A percentile compares a stretch with the other conserved stretches of the same genome.
phyloP scores from a whole-genome alignment of 768 basidiomycete species.

The Leccinum barrowsii region DNA sequence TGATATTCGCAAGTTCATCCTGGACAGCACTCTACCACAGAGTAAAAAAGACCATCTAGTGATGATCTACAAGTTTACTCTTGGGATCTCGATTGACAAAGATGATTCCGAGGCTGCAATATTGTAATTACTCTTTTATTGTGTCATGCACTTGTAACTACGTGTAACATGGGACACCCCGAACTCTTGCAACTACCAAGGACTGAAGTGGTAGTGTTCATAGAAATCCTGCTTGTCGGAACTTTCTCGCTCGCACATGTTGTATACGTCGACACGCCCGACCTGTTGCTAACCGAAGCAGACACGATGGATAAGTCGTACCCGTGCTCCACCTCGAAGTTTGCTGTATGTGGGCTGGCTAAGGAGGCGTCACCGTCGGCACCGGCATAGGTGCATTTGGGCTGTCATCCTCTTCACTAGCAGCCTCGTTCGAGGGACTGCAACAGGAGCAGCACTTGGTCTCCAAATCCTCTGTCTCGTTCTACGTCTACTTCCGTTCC shows the following conservation, averaged over 20 bases:
- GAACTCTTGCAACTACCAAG: conserved; percentile 27
- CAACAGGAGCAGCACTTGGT: conserved; percentile 27
- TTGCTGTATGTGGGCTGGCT: conserved; percentile 17
- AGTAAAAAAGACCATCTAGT: too few relatives aligned
- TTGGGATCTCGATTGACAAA: too few relatives aligned
- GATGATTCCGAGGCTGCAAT: too few relatives aligned
- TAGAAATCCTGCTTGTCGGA: conserved; percentile 24
- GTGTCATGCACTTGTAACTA: too few relatives aligned
- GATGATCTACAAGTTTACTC: too few relatives aligned
- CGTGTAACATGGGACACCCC: neutral
- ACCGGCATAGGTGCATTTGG: conserved; percentile 4
- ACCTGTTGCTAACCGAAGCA: conserved; percentile 24
- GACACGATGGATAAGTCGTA: conserved; percentile 27
- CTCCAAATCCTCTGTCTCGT: conserved; percentile 23
- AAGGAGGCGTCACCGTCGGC: conserved; percentile 11
- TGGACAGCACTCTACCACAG: too few relatives aligned
- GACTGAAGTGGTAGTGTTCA: conserved; percentile 25
- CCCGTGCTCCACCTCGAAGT: conserved; percentile 32
- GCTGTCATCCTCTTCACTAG: conserved; percentile 1
- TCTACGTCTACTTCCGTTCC: conserved; percentile 16
- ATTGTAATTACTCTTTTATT: too few relatives aligned
- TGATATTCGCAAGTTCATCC: too few relatives aligned
- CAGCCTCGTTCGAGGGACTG: conserved; percentile 22
- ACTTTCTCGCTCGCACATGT: conserved; percentile 26
- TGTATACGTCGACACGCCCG: conserved; percentile 26